phyloP scores from a whole-genome alignment of 106 monocot species.

The Platanthera zijinensis region DNA sequence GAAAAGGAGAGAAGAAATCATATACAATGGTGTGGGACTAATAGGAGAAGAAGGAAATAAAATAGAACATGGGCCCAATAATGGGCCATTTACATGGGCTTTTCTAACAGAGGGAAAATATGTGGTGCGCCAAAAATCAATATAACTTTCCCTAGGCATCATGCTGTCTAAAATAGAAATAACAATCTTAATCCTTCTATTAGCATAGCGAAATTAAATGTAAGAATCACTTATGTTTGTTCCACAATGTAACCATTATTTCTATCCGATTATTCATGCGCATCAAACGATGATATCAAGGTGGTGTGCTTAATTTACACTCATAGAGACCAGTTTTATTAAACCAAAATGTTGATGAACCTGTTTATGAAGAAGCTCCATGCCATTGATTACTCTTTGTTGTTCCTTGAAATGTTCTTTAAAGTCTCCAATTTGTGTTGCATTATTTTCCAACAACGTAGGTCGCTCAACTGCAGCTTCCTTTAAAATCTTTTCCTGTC shows the following conservation, averaged over 20 bases:
- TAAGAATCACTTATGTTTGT: background rate
- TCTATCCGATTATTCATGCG: background rate
- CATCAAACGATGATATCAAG: background rate
- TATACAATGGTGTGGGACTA: too few relatives aligned
- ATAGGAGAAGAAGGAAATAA: too few relatives aligned
- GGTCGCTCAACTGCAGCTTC: conserved; percentile 10
- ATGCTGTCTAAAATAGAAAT: background rate
- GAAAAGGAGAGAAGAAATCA: too few relatives aligned
- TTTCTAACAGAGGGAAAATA: too few relatives aligned
- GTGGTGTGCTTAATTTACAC: background rate
- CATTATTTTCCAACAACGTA: conserved; percentile 12
- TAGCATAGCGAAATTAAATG: background rate
- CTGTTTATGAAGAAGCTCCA: conserved; percentile 73
- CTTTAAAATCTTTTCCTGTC: conserved; percentile 15
- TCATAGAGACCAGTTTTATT: background rate
- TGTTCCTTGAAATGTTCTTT: conserved; percentile 51
- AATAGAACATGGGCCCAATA: too few relatives aligned
- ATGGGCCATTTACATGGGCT: too few relatives aligned
- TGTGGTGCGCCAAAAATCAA: too few relatives aligned
- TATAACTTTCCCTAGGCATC: background rate
- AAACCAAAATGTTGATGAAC: conserved; percentile 22
- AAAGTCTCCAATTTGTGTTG: conserved; percentile 23
- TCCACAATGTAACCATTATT: background rate
- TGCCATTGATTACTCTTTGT: conserved; percentile 35
- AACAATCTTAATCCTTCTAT: background rate